Base-by-base conservation (phyloP, 2,329 filamentous ascomycete species). In the Basipetospora chlamydospora region DNA sequence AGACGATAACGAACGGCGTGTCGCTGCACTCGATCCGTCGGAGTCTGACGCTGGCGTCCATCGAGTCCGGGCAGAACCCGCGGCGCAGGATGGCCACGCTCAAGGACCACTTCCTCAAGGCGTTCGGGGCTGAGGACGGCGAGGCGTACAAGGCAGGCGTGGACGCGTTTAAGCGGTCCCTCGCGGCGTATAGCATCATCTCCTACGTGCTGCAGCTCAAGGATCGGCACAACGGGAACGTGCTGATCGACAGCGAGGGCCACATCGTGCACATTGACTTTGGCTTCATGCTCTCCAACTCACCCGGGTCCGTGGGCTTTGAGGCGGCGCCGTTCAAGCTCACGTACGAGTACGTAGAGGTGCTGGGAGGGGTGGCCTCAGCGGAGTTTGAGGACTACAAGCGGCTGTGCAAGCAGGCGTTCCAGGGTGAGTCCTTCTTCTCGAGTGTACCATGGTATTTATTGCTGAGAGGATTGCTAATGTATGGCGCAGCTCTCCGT, bases 241-340 rank as follows among this genome's bases (percentile, higher is more conserved):
- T 90, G 11, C 67, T 90, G 41, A 80, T 90, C 48, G 83, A 88
- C 55, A 85, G 81, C 48, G 78, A 84, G 53, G 83, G 83, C 8
- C 83, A 90, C 51, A 86, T 88, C 39, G 77, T 90, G 42, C 83
- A 90, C 52, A 90, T 90, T 42, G 83, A 90, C 56, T 90, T 90
- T 55, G 83, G 83, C 38, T 90, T 90, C 54, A 88, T 90, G 80
- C 64, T 90, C 23, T 87, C 80, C 32, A 90, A 90, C 55, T 86
- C 81, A 1, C 83, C 83, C 0, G 83, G 83, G 0, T 80, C 77
- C 7, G 82, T 90, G 51, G 82, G 81, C 3, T 90, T 90, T 48
- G 83, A 90, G 58, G 83, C 83, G 11, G 83, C 83, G 4, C 83
- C 83, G 1, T 90, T 90, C 58, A 90, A 90, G 60, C 64, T 90